These are phyloP conservation scores for Gossypium turneri DNA, from an alignment of 345 rosid species.

Conservation along the genomic window DNA sequence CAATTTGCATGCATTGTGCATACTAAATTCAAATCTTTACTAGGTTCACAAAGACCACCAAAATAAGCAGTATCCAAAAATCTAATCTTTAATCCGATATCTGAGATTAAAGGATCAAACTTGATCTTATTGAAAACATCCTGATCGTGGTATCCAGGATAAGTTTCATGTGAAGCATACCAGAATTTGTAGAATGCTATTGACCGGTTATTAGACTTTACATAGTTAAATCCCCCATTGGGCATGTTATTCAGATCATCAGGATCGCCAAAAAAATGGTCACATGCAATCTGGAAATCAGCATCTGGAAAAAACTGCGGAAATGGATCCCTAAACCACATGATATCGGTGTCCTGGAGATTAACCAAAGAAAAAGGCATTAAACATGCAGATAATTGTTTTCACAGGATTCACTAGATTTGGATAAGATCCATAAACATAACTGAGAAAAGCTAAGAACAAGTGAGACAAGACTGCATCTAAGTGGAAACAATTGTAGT, in stretches of 20 bases:
- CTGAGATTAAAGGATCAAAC: conserved; percentile 25
- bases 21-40: conserved; percentile 48
- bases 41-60: conserved; percentile 68
- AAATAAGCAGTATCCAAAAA: conserved; percentile 62
- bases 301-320: conserved; percentile 44
- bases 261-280: conserved; percentile 42
- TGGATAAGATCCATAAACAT: background rate
- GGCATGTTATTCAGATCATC: conserved; percentile 38
- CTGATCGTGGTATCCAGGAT: conserved; percentile 63
- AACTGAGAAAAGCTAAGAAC: background rate
- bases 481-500: background rate
- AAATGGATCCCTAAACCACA: conserved; percentile 84
- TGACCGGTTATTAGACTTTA: conserved; percentile 49
- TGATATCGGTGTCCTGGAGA: conserved; percentile 67
- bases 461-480: background rate
- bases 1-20: conserved; percentile 93
- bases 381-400: conserved; percentile 12
- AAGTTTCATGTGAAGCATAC: conserved; percentile 44
- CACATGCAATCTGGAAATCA: conserved; percentile 93
- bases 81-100: conserved; percentile 43
- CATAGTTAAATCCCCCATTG: conserved; percentile 73
- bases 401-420: background rate
- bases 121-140: conserved; percentile 76
- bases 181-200: conserved; percentile 66
- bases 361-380: conserved; percentile 11